Evolutionary conservation across 78 protist genomes (phyloP).

Genomic region (Protostelium mycophagum): DNA sequence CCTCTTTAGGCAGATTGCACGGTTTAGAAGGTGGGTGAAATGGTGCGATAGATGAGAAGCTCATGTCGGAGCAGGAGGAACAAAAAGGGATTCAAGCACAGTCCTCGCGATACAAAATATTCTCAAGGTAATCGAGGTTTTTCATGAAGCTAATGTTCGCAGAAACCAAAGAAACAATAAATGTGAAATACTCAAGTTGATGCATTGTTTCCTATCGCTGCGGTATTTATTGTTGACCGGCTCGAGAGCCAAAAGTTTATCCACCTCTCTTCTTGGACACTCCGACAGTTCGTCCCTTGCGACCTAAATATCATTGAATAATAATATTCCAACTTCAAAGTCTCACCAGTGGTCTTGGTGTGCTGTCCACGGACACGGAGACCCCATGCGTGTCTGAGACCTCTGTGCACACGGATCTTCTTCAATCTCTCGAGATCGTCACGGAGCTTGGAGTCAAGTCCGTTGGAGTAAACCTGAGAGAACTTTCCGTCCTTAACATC

Average conservation of each 20-base stretch:
- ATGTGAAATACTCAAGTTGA: too few relatives aligned
- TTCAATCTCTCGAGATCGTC: slow-evolving; percentile 97
- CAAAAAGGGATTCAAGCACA: too few relatives aligned
- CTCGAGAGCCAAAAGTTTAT: slow-evolving; percentile 8
- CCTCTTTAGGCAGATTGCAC: too few relatives aligned
- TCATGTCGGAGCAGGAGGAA: too few relatives aligned
- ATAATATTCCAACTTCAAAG: neutral
- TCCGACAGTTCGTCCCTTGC: slow-evolving; percentile 70
- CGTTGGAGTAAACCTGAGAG: slow-evolving; percentile 84
- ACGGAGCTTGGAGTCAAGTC: slow-evolving; percentile 90
- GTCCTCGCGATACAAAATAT: too few relatives aligned
- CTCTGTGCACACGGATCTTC: slow-evolving; percentile 96
- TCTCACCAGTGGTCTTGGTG: slow-evolving; percentile 97
- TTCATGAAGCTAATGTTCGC: too few relatives aligned
- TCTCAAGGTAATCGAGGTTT: too few relatives aligned
- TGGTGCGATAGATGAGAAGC: too few relatives aligned
- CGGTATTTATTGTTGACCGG: neutral
- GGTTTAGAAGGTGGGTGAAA: too few relatives aligned
- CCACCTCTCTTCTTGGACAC: slow-evolving; percentile 53
- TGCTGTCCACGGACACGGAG: slow-evolving; percentile 99
- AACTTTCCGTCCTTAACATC: slow-evolving; percentile 90
- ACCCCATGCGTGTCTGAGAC: slow-evolving; percentile 97
- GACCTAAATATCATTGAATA: neutral
- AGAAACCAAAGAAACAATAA: too few relatives aligned
- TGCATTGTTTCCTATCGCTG: neutral